Percentiles rank a stretch among this genome's conserved stretches.
Evolutionary conservation across 257 asterid genomes (phyloP).

Genomic region (Avicennia marina): DNA sequence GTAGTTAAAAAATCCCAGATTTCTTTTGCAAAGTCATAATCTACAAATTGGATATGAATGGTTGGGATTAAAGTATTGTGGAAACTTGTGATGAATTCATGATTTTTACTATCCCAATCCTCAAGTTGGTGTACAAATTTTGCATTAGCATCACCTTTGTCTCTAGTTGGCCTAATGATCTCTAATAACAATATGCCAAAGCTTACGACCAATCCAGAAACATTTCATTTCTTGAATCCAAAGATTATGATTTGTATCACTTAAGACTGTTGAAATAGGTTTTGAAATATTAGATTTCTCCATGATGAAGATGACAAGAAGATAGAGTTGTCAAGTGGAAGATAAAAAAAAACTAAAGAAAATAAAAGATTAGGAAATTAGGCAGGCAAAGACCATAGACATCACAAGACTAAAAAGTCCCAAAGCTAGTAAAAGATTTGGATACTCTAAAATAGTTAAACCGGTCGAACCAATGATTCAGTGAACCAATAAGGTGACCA

Average conservation of each 20-base stretch:
- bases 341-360: too few species aligned
- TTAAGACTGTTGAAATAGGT: neutral
- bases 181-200: constrained; percentile 7
- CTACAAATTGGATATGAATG: constrained; percentile 9
- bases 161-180: neutral
- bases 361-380: too few species aligned
- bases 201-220: constrained; percentile 9
- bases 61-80: neutral
- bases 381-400: too few species aligned
- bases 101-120: constrained; percentile 20
- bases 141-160: neutral
- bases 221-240: constrained; percentile 2
- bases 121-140: constrained; percentile 1
- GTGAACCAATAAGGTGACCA: too few species aligned
- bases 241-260: neutral
- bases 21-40: neutral
- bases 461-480: too few species aligned
- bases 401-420: too few species aligned
- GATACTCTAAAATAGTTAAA: too few species aligned
- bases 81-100: constrained; percentile 1
- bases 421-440: too few species aligned
- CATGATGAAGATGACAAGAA: too few species aligned
- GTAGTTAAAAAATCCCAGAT: constrained; percentile 3
- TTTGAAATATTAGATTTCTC: neutral
- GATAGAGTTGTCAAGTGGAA: too few species aligned